Evolutionary conservation across 176 grass and related monocot genomes (phyloP).

Genomic region (Phragmites australis): DNA sequence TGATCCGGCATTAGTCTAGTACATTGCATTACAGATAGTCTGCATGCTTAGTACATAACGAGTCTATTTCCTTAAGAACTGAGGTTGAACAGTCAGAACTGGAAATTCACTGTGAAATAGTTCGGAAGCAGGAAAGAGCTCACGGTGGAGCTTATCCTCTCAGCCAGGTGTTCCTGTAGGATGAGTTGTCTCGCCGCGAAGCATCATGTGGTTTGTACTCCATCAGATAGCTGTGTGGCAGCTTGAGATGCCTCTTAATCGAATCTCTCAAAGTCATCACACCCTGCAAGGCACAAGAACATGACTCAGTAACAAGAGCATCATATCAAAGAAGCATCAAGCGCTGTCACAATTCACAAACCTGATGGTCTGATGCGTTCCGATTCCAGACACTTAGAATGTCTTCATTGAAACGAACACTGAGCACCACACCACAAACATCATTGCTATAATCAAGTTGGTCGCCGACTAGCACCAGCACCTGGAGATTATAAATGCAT

Average conservation of each 20-base stretch:
- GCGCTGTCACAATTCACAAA: constrained; percentile 38
- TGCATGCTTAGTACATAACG: constrained; percentile 15
- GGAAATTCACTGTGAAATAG: neutral
- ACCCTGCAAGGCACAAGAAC: constrained; percentile 47
- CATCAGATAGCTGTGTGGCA: constrained; percentile 92
- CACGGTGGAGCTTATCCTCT: constrained; percentile 50
- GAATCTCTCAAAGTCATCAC: constrained; percentile 92
- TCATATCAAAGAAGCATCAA: neutral
- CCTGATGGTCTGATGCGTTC: constrained; percentile 89
- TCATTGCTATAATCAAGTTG: constrained; percentile 95
- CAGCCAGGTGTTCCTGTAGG: constrained; percentile 96
- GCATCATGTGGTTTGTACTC: constrained; percentile 97
- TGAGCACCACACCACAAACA: constrained; percentile 87
- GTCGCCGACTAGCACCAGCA: constrained; percentile 87
- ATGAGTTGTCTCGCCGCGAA: constrained; percentile 85
- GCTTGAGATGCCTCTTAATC: constrained; percentile 94
- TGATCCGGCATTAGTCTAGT: constrained; percentile 5
- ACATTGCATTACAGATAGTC: constrained; percentile 27
- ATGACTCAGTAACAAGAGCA: constrained; percentile 3
- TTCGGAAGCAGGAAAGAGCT: neutral
- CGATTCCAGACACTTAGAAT: constrained; percentile 97
- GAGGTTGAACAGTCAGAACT: neutral
- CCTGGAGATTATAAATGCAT: constrained; percentile 49
- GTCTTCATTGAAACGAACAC: constrained; percentile 90
- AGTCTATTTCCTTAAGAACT: neutral